Conservation (phyloP, 176 grass and related monocot species). For the Cocos nucifera region DNA sequence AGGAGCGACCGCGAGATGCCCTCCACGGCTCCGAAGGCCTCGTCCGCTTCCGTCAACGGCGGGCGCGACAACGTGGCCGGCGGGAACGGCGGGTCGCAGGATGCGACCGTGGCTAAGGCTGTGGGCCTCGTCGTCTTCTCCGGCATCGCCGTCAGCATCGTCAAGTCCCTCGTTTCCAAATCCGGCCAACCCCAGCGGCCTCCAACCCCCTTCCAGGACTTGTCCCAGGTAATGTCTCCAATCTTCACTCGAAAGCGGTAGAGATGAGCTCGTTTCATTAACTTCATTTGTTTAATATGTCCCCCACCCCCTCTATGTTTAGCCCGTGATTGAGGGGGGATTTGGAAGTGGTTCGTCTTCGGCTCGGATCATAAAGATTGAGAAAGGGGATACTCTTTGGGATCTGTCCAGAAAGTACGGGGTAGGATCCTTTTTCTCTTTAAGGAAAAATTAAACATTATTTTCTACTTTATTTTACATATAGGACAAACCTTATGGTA, state of each 20-base stretch:
- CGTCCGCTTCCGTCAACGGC: too few species aligned
- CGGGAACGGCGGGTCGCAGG: background rate
- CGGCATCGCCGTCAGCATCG: slow-evolving; percentile 4
- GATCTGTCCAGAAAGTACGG: background rate
- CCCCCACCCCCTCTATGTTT: too few species aligned
- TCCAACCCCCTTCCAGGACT: background rate
- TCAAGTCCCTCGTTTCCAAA: slow-evolving; percentile 1
- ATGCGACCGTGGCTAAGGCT: background rate
- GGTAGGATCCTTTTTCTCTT: background rate
- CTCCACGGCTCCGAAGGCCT: too few species aligned
- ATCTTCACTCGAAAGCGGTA: too few species aligned
- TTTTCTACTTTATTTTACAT: background rate
- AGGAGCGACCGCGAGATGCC: too few species aligned
- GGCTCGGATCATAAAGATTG: background rate
- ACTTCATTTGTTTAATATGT: too few species aligned
- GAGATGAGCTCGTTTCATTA: too few species aligned
- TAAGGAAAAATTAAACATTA: too few species aligned
- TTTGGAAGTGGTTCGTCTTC: background rate
- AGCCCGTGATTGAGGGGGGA: background rate
- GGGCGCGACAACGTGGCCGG: background rate
- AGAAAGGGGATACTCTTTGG: slow-evolving; percentile 6
- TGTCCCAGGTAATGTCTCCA: too few species aligned
- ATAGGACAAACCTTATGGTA: background rate
- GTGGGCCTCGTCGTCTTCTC: slow-evolving; percentile 9
- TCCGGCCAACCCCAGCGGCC: background rate